Evolutionary conservation across 2,329 filamentous ascomycete species (phyloP).

Genomic region (Pseudogymnoascus sp.): DNA sequence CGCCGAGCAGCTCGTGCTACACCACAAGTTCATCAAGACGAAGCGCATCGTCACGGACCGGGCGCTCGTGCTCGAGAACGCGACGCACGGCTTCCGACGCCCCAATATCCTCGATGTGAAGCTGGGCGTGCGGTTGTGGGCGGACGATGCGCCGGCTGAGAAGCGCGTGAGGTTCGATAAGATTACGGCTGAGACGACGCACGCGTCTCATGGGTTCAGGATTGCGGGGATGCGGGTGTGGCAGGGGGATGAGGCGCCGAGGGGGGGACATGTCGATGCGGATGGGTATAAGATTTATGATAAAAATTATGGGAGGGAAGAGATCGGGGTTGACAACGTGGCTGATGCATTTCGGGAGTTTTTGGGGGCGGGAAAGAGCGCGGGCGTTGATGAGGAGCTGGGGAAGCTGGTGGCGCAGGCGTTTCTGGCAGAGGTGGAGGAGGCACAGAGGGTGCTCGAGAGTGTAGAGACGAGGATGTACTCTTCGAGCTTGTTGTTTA

Average conservation of each 20-base stretch:
- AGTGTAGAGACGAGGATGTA: constrained; percentile 55
- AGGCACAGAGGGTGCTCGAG: constrained; percentile 45
- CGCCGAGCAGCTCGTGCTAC: constrained; percentile 11
- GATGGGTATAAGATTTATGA: constrained; percentile 52
- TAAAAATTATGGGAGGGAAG: constrained; percentile 51
- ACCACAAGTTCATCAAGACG: constrained; percentile 15
- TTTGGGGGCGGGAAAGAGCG: constrained; percentile 45
- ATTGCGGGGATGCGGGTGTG: constrained; percentile 59
- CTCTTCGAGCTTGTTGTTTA: constrained; percentile 47
- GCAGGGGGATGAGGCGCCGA: constrained; percentile 44
- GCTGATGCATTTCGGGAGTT: constrained; percentile 47
- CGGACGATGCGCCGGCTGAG: constrained; percentile 55
- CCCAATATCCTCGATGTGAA: constrained; percentile 94
- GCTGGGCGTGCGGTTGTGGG: constrained; percentile 79
- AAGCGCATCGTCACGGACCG: constrained; percentile 62
- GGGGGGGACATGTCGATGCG: constrained; percentile 43
- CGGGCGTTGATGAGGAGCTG: constrained; percentile 51
- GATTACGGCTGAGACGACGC: constrained; percentile 51
- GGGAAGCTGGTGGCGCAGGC: constrained; percentile 46
- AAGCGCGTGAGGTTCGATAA: constrained; percentile 54
- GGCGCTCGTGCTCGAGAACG: constrained; percentile 79
- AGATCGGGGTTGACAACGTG: constrained; percentile 47
- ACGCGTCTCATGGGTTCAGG: constrained; percentile 51
- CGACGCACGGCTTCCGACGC: constrained; percentile 67
- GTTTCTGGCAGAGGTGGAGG: constrained; percentile 46